A percentile compares a stretch with the other conserved stretches of the same genome.
Conservation (phyloP, 768 basidiomycete species). For the Vararia minispora region DNA sequence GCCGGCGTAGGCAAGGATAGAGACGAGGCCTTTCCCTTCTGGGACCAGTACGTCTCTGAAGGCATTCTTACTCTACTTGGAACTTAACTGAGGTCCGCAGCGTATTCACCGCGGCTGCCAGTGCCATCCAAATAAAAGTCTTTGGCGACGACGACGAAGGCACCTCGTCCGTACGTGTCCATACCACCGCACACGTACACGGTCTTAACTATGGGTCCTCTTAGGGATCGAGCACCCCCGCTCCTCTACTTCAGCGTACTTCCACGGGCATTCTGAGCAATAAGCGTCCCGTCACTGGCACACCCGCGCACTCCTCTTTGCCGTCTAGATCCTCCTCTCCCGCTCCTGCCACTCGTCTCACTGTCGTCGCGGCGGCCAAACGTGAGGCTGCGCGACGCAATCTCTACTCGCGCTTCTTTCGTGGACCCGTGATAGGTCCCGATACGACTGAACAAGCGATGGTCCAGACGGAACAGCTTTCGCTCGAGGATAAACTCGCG, state of each 20-base stretch:
- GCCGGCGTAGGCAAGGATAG: conserved; percentile 85
- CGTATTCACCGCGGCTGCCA: conserved; percentile 73
- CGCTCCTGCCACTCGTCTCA: conserved; percentile 34
- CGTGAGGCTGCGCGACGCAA: conserved; percentile 64
- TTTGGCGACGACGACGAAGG: conserved; percentile 35
- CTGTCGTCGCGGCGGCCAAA: conserved; percentile 55
- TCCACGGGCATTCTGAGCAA: conserved; percentile 69
- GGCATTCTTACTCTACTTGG: not conserved
- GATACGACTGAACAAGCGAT: conserved; percentile 19
- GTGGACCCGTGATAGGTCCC: conserved; percentile 58
- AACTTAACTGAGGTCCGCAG: conserved; percentile 26
- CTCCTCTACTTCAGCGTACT: conserved; percentile 39
- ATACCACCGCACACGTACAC: too few relatives aligned
- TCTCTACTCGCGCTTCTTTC: conserved; percentile 75
- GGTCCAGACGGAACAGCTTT: conserved; percentile 7
- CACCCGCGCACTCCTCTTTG: conserved; percentile 32
- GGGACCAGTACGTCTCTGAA: conserved; percentile 77
- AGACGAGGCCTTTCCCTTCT: conserved; percentile 94
- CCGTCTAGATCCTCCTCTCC: conserved; percentile 28
- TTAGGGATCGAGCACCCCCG: conserved; percentile 5
- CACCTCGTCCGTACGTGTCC: conserved; percentile 11
- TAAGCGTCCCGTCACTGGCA: conserved; percentile 43
- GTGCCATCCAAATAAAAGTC: conserved; percentile 67
- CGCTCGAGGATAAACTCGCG: conserved; percentile 6
- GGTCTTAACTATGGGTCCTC: not conserved